Conservation (phyloP, 805 yeast species). For the Spathaspora boniae region DNA sequence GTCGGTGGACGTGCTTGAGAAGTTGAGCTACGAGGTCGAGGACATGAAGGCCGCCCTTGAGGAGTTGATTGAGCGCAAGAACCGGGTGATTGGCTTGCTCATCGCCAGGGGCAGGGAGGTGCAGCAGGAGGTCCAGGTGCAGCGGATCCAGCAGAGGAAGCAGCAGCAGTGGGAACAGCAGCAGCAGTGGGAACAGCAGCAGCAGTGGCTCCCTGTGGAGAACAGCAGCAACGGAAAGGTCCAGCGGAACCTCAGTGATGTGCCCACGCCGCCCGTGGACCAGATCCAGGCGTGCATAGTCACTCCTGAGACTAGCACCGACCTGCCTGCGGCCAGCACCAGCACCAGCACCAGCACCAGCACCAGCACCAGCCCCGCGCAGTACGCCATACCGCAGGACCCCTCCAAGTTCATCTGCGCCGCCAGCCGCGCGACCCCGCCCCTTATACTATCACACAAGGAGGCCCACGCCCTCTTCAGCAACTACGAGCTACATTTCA, state of each 20-base stretch:
- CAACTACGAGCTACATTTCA: conserved; percentile 26
- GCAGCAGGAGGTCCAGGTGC: conserved; percentile 1
- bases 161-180: background rate
- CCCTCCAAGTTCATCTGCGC: conserved; percentile 6
- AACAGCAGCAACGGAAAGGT: background rate
- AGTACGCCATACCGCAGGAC: background rate
- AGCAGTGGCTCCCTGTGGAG: no score
- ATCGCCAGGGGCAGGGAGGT: conserved; percentile 9
- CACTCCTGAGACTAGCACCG: conserved; percentile 14
- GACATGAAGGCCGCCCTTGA: conserved; percentile 21
- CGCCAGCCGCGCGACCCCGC: conserved; percentile 4
- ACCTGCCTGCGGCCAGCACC: conserved; percentile 1
- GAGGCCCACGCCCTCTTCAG: conserved; percentile 13
- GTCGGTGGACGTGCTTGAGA: conserved; percentile 22
- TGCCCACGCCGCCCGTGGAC: conserved; percentile 17
- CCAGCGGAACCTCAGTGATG: background rate
- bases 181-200: background rate
- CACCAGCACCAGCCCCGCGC: background rate
- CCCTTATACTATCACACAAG: conserved; percentile 12
- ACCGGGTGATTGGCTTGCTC: conserved; percentile 10
- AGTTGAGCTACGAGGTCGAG: conserved; percentile 23
- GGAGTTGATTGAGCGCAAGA: conserved; percentile 20
- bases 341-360: no score
- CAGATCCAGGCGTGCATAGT: conserved; percentile 22
- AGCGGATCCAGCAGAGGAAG: conserved; percentile 1